Evolutionary conservation across 257 asterid genomes (phyloP).

Genomic region (Penstemon davidsonii): DNA sequence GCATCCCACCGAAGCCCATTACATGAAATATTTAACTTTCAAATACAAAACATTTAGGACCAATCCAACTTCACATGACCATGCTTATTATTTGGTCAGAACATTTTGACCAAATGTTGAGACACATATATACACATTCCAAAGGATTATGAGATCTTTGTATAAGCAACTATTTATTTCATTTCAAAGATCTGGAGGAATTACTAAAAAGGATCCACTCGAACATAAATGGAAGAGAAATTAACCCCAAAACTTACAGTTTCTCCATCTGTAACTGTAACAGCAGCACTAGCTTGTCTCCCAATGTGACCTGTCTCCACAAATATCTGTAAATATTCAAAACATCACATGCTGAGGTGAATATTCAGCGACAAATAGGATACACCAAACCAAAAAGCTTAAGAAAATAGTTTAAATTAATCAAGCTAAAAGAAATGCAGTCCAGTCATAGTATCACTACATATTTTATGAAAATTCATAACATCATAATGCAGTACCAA

Average conservation of each 20-base stretch:
- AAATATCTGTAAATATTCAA: slow-evolving; percentile 51
- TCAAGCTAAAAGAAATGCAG: slow-evolving; percentile 11
- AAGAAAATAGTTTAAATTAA: neutral
- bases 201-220: slow-evolving; percentile 17
- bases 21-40: neutral
- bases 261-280: slow-evolving; percentile 95
- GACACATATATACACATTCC: neutral
- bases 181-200: slow-evolving; percentile 5
- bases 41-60: neutral
- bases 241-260: slow-evolving; percentile 58
- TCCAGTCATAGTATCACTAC: neutral
- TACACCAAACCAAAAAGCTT: slow-evolving; percentile 9
- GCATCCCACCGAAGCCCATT: neutral
- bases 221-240: neutral
- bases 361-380: neutral
- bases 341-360: slow-evolving; percentile 22
- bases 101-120: slow-evolving; percentile 14
- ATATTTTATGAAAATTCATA: neutral
- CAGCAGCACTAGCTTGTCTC: slow-evolving; percentile 96
- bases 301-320: slow-evolving; percentile 99
- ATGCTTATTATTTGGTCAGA: slow-evolving; percentile 6
- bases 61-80: slow-evolving; percentile 15
- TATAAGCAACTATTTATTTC: neutral
- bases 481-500: neutral
- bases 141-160: neutral